Base-by-base conservation (phyloP, 1,139 yeast species). In the Pichia sorboxylosa region DNA sequence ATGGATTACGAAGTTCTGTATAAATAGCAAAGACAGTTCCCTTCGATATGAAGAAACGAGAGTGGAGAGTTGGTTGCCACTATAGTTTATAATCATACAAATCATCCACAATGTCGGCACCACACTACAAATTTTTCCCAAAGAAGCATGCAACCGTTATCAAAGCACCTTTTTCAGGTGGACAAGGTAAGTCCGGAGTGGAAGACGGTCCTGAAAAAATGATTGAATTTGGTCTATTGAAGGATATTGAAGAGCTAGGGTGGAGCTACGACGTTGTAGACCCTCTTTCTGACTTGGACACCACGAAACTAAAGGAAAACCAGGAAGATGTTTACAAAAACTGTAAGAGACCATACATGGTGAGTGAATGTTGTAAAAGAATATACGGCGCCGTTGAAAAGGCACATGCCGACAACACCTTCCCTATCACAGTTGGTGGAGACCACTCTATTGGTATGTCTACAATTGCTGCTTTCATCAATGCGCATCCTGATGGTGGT, bases 361-460 rank as follows among this genome's bases (percentile, higher is more conserved):
- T 90, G 10, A 73, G 85, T 40, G 74, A 71, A 30, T 77, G 92
- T 40, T 72, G 85, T 44, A 55, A 73, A 49, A 57, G 58, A 41
- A 72, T 90, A 35, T 77, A 73, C 54, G 61, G 75, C 26, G 59
- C 82, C 4, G 85, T 81, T 34, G 60, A 62, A 36, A 45, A 54
- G 5, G 61, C 65, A 4, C 70, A 81, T 11, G 49, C 56, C 16
- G 49, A 54, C n/a, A 73, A 70, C 13, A 61, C 68, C 27, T 64
- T 90, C 40, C 92, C 95, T 4, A 60, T 90, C 36, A 85, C 95
- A 5, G 58, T 90, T 37, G 98, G 98, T 35, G 98, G 98, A 35
- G 98, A 90, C 59, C 98, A 90, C 57, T 84, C 96, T 4, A 80
- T 90, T 44, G 97, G 94, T 35, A 84, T 90, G 49, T 95, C 94